These are phyloP conservation scores for Aspergillus clavatus DNA, from an alignment of 2,329 filamentous ascomycete genomes.

Conservation along the genomic window DNA sequence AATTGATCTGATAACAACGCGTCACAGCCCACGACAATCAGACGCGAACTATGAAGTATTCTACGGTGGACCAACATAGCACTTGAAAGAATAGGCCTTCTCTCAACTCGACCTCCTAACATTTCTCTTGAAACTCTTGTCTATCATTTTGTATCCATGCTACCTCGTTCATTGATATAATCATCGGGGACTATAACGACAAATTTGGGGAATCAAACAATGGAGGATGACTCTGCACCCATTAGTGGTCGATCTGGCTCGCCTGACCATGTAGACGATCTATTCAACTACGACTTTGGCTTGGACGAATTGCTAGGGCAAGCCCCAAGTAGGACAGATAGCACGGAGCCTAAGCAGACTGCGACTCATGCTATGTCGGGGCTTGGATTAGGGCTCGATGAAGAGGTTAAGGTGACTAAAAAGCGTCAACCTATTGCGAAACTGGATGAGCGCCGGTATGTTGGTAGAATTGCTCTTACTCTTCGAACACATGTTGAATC, in stretches of 20 bases:
- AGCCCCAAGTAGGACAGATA: constrained; percentile 22
- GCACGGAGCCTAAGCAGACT: constrained; percentile 18
- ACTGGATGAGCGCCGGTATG: constrained; percentile 72
- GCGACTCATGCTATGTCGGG: constrained; percentile 43
- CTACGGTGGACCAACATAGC: too few species aligned
- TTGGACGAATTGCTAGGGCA: constrained; percentile 48
- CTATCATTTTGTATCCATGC: too few species aligned
- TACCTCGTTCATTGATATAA: too few species aligned
- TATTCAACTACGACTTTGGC: constrained; percentile 71
- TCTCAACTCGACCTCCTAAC: background rate
- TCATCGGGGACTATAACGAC: too few species aligned
- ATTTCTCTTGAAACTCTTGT: too few species aligned
- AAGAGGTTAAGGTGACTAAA: constrained; percentile 78
- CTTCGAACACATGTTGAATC: background rate
- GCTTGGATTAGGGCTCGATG: constrained; percentile 69
- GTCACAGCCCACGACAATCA: background rate
- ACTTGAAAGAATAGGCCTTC: too few species aligned
- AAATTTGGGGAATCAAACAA: constrained; percentile 4
- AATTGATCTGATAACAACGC: background rate
- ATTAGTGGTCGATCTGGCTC: constrained; percentile 16
- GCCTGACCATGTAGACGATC: constrained; percentile 55
- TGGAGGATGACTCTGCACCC: constrained; percentile 11
- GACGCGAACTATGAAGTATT: too few species aligned
- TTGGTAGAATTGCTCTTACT: background rate
- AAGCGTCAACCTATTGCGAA: constrained; percentile 74